Evolutionary conservation across 352 stramenopile species (phyloP).

Genomic region (Globisporangium acanthophoron): DNA sequence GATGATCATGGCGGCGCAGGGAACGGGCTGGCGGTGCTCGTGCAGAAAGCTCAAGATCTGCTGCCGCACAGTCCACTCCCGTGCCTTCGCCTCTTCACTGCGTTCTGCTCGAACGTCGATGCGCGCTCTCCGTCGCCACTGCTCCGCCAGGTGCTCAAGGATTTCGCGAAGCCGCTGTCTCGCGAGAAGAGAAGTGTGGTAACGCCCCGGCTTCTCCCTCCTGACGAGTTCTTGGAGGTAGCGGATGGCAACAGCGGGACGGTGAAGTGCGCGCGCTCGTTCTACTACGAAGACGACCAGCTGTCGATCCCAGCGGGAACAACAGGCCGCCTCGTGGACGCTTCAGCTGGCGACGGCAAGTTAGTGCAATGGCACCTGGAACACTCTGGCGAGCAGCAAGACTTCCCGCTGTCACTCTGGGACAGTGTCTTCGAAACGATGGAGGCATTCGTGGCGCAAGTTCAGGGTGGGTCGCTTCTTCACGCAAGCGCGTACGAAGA

Average conservation of each 20-base stretch:
- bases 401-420: slow-evolving; percentile 24
- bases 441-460: slow-evolving; percentile 33
- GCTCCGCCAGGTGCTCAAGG: slow-evolving; percentile 43
- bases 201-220: slow-evolving; percentile 23
- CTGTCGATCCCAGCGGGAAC: slow-evolving; percentile 42
- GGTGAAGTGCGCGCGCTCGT: slow-evolving; percentile 41
- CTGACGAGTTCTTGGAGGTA: slow-evolving; percentile 40
- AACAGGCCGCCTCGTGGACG: slow-evolving; percentile 19
- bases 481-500: slow-evolving; percentile 20
- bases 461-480: slow-evolving; percentile 23
- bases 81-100: slow-evolving; percentile 41
- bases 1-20: not conserved
- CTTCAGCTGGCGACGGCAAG: slow-evolving; percentile 9
- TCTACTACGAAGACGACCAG: slow-evolving; percentile 46
- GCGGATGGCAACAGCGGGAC: slow-evolving; percentile 12
- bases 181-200: not conserved
- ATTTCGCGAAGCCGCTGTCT: slow-evolving; percentile 31
- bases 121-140: slow-evolving; percentile 20
- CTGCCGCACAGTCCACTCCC: slow-evolving; percentile 40
- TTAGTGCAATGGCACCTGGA: slow-evolving; percentile 45
- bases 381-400: not conserved
- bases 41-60: slow-evolving; percentile 24
- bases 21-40: slow-evolving; percentile 17
- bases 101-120: slow-evolving; percentile 35
- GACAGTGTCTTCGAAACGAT: slow-evolving; percentile 36